Evolutionary conservation across 2,329 filamentous ascomycete genomes (phyloP).

Genomic region (Colletotrichum simmondsii): DNA sequence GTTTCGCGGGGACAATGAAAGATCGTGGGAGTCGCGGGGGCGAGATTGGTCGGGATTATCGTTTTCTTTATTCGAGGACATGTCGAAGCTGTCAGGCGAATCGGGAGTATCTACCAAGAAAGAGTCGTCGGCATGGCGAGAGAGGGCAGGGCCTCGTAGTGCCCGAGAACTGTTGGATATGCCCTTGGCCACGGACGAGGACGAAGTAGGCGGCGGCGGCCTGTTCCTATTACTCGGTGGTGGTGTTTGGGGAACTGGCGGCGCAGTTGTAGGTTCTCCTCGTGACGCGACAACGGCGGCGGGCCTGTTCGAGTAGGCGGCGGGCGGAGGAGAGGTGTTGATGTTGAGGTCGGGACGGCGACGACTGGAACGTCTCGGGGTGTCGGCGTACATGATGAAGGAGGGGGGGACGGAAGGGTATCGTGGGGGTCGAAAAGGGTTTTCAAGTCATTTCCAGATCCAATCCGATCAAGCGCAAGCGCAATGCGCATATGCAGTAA

Average conservation of each 20-base stretch:
- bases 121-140: conserved; percentile 45
- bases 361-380: conserved; percentile 31
- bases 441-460: conserved; percentile 34
- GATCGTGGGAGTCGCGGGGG: conserved; percentile 80
- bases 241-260: conserved; percentile 27
- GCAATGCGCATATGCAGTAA: background rate
- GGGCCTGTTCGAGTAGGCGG: conserved; percentile 13
- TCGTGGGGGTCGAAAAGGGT: conserved; percentile 29
- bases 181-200: conserved; percentile 29
- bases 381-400: conserved; percentile 32
- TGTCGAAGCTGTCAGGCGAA: conserved; percentile 47
- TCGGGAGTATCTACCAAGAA: conserved; percentile 51
- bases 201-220: conserved; percentile 17
- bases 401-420: conserved; percentile 4
- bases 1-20: conserved; percentile 81
- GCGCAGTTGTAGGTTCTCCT: conserved; percentile 4
- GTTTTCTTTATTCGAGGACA: conserved; percentile 43
- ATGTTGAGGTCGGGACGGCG: conserved; percentile 38
- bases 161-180: conserved; percentile 46
- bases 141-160: conserved; percentile 41
- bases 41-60: conserved; percentile 41
- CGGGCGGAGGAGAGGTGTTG: conserved; percentile 30
- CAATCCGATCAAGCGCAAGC: background rate
- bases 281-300: conserved; percentile 23
- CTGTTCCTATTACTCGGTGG: conserved; percentile 30